Conservation (phyloP, 208 protist genomes). For the Vickermania ingenoplastis region DNA sequence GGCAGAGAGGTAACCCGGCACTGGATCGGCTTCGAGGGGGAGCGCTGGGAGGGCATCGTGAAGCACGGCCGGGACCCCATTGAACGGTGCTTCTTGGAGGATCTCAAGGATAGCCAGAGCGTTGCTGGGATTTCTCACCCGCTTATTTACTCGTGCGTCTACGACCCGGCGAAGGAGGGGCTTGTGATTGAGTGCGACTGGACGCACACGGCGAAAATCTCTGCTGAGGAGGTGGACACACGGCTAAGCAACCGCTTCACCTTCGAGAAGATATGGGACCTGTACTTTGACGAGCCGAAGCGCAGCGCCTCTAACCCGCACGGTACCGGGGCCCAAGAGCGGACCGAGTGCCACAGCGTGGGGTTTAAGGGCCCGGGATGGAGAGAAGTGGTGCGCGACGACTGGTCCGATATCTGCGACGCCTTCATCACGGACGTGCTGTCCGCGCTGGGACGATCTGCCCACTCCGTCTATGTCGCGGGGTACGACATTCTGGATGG, state of each 20-base stretch:
- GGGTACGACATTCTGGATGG: constrained; percentile 1
- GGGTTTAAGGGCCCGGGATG: neutral
- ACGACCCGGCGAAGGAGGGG: neutral
- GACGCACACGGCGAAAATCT: neutral
- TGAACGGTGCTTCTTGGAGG: neutral
- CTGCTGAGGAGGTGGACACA: neutral
- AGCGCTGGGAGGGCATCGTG: constrained; percentile 1
- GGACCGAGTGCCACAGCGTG: neutral
- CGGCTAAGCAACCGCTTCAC: neutral
- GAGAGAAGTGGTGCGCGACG: neutral
- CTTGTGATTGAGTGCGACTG: neutral
- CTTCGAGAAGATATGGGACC: neutral
- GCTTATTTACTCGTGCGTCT: neutral
- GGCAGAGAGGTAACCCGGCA: neutral
- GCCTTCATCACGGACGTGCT: neutral
- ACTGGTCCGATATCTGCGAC: neutral
- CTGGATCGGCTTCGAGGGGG: neutral
- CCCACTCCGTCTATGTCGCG: neutral
- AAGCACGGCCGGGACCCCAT: neutral
- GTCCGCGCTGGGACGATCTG: neutral
- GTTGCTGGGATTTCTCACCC: neutral
- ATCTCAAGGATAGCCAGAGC: neutral
- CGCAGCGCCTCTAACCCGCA: neutral
- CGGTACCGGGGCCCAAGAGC: neutral
- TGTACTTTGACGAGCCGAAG: neutral